phyloP scores from a whole-genome alignment of 768 basidiomycete species.

The Pholiota molesta region DNA sequence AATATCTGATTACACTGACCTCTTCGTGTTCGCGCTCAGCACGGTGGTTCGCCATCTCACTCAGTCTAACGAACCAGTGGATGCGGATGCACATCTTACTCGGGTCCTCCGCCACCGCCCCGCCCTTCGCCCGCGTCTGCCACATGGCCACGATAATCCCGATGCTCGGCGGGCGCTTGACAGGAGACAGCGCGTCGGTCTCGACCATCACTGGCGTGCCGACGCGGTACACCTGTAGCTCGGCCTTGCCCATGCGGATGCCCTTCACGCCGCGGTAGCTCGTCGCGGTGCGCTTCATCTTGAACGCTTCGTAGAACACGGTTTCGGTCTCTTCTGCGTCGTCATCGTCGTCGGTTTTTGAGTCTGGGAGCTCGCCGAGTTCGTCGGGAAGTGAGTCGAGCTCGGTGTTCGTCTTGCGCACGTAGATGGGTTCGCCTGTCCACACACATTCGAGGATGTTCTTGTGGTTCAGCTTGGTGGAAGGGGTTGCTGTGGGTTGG shows the following conservation, averaged over 20 bases:
- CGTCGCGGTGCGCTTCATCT: conserved; percentile 32
- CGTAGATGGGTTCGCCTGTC: conserved; percentile 20
- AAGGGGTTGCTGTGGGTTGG: conserved; percentile 29
- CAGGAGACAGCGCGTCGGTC: conserved; percentile 43
- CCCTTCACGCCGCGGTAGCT: conserved; percentile 26
- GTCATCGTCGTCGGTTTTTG: conserved; percentile 18
- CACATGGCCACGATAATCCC: conserved; percentile 76
- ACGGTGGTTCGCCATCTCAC: conserved; percentile 61
- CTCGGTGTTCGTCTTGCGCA: conserved; percentile 15
- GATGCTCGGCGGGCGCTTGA: conserved; percentile 55
- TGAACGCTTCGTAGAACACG: conserved; percentile 37
- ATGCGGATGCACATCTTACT: conserved; percentile 58
- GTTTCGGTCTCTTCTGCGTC: conserved; percentile 29
- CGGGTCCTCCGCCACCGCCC: conserved; percentile 31
- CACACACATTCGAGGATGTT: conserved; percentile 26
- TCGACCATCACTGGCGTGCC: conserved; percentile 73
- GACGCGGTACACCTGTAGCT: conserved; percentile 42
- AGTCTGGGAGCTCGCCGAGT: conserved; percentile 17
- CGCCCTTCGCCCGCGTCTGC: conserved; percentile 44
- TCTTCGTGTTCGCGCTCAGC: conserved; percentile 61
- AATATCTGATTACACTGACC: conserved; percentile 38
- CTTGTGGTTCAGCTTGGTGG: conserved; percentile 17
- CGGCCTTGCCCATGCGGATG: conserved; percentile 24
- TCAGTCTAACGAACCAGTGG: conserved; percentile 78
- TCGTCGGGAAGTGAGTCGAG: conserved; percentile 30